These are phyloP conservation scores for Suhomyces kilbournensis DNA, from an alignment of 805 yeast genomes.

Conservation along the genomic window DNA sequence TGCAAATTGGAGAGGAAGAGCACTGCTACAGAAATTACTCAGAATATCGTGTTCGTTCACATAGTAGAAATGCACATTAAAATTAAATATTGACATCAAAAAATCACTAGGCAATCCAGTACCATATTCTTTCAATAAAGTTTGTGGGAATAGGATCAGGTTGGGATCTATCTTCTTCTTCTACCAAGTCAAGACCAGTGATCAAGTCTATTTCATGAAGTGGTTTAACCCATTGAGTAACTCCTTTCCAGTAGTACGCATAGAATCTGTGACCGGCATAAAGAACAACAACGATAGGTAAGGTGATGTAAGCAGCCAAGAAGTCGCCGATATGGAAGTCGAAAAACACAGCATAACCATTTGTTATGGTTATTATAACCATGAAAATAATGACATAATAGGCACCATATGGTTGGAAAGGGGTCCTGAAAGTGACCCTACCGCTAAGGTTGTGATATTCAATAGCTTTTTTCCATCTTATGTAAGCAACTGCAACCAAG, in stretches of 20 bases:
- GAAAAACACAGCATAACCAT: conserved; percentile 69
- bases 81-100: not conserved
- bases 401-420: conserved; percentile 56
- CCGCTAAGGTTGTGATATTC: conserved; percentile 49
- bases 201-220: conserved; percentile 57
- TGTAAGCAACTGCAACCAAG: conserved; percentile 48
- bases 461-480: conserved; percentile 66
- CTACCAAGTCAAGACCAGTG: conserved; percentile 60
- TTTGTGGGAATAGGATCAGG: conserved; percentile 41
- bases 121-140: conserved; percentile 44
- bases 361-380: conserved; percentile 57
- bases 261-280: conserved; percentile 58
- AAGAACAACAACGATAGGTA: conserved; percentile 53
- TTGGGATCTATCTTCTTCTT: conserved; percentile 45
- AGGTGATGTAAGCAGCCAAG: conserved; percentile 68
- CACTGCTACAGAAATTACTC: not conserved
- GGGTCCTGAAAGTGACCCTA: conserved; percentile 57
- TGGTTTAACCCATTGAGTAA: conserved; percentile 43
- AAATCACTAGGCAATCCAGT: conserved; percentile 44
- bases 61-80: not conserved
- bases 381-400: conserved; percentile 52
- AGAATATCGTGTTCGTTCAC: not conserved
- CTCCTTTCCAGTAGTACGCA: conserved; percentile 27
- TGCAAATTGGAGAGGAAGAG: not conserved
- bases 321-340: conserved; percentile 56